Evolutionary conservation across 805 yeast species (phyloP).

Genomic region (Peterozyma toletana): DNA sequence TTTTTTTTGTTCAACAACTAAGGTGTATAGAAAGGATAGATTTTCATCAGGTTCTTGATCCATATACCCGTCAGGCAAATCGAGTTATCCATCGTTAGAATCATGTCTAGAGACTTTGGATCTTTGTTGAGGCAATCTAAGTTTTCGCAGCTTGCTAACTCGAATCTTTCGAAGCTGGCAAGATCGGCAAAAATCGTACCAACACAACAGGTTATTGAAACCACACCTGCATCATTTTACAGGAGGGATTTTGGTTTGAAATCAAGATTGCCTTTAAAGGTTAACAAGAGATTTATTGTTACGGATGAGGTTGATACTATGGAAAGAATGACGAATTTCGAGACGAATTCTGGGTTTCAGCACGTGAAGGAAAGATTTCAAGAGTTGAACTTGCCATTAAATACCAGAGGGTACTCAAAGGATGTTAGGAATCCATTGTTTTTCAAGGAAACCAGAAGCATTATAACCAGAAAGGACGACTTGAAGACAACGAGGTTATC

Average conservation of each 20-base stretch:
- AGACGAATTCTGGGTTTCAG: conserved; percentile 50
- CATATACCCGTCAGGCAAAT: too few relatives aligned
- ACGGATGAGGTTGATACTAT: conserved; percentile 61
- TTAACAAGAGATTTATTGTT: conserved; percentile 52
- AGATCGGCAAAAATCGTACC: conserved; percentile 33
- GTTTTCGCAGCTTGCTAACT: conserved; percentile 25
- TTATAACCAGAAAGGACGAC: conserved; percentile 16
- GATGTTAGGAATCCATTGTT: conserved; percentile 11
- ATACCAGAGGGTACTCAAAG: conserved; percentile 17
- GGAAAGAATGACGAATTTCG: conserved; percentile 66
- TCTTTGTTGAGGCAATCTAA: conserved; percentile 13
- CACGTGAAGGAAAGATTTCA: conserved; percentile 61
- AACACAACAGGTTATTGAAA: conserved; percentile 66
- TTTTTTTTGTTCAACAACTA: too few relatives aligned
- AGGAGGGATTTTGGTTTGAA: conserved; percentile 77
- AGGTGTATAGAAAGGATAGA: too few relatives aligned
- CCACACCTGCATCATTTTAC: conserved; percentile 54
- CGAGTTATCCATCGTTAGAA: too few relatives aligned
- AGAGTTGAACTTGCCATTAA: conserved; percentile 54
- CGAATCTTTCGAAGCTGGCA: conserved; percentile 17
- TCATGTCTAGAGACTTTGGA: too few relatives aligned
- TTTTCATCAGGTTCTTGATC: too few relatives aligned
- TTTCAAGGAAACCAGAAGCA: conserved; percentile 2
- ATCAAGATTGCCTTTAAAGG: conserved; percentile 55
- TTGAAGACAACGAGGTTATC: conserved; percentile 17